phyloP scores from a whole-genome alignment of 345 rosid genomes.

The Odontarrhena argentea region DNA sequence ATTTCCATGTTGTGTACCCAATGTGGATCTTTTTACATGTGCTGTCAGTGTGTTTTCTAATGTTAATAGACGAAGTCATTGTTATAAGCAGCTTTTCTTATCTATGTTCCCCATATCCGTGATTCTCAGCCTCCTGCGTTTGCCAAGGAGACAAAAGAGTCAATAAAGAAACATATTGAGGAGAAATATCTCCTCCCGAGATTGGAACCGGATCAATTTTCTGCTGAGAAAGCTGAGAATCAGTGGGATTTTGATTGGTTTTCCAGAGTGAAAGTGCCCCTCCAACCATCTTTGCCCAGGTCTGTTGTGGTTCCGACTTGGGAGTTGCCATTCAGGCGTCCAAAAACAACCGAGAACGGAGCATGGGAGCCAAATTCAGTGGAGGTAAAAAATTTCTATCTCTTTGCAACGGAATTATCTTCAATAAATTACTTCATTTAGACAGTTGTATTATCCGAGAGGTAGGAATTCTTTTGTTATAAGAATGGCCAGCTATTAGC shows the following conservation, averaged over 20 bases:
- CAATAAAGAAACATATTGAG: constrained; percentile 79
- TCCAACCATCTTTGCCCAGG: constrained; percentile 75
- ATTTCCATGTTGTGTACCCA: background rate
- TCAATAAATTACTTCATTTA: constrained; percentile 14
- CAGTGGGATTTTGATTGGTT: constrained; percentile 99
- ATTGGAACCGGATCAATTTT: constrained; percentile 69
- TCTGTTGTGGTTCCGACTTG: constrained; percentile 76
- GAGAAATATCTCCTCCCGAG: constrained; percentile 80
- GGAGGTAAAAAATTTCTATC: constrained; percentile 45
- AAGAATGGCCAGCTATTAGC: constrained; percentile 23
- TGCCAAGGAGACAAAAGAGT: constrained; percentile 73
- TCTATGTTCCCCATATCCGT: constrained; percentile 6
- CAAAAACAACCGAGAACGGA: constrained; percentile 39
- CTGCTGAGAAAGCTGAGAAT: constrained; percentile 69
- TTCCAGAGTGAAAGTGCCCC: constrained; percentile 67
- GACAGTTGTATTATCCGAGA: background rate
- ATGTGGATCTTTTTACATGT: background rate
- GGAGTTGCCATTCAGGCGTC: constrained; percentile 83
- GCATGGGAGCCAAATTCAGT: constrained; percentile 65
- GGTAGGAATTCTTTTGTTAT: background rate
- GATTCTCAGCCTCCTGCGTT: constrained; percentile 92
- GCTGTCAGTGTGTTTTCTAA: background rate
- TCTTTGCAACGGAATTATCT: background rate
- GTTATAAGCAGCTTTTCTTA: background rate
- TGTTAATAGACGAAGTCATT: background rate